Base-by-base conservation (phyloP, 2,329 filamentous ascomycete species). In the Helminthosporium solani region DNA sequence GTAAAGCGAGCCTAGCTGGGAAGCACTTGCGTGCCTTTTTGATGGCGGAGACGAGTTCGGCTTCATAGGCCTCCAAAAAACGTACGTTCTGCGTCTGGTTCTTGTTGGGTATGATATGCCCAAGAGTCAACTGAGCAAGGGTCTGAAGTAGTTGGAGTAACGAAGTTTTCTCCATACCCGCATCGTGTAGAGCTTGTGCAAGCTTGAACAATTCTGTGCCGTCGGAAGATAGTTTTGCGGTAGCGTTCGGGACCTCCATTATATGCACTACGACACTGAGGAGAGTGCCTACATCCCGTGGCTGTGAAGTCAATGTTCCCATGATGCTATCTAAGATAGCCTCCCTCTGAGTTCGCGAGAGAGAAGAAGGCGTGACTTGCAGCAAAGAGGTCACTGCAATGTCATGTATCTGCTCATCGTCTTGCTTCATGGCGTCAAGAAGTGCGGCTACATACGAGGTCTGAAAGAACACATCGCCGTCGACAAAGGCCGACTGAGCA, bases 221-320 rank as follows among this genome's bases (percentile, higher is more conserved):
- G 15, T 67, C 52, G 4, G 56, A 61, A 3, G 61, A 64, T 1
- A 71, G 42, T 21, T 63, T 67, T 9, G 68, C 62, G 5, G 61
- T 70, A 12, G 68, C 61, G 44, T 71, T 71, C 2, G 68, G 60
- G 5, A 61, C 49, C 23, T 63, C 52, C 61, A 70, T 68, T 7
- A 71, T 50, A 39, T 61, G 58, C 7, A 51, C 53, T 53, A 68
- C 57, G 30, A 66, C 54, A 33, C 58, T 61, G 3, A 68, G 47
- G 12, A 62, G 18, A 1, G 37, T 37, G 3, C 49, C 34, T 3
- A 48, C 39, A 16, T 56, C 41, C 18, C 40, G 19, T 20, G 54
- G 40, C 6, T 45, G 39, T 20, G 46, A 42, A 3, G 34, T 36
- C 4, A 65, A 28, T 20, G 60, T 49, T 3, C 56, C 48, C 7